phyloP scores from a whole-genome alignment of 1,284 basidiomycete genomes.

The Dichomitus squalens region DNA sequence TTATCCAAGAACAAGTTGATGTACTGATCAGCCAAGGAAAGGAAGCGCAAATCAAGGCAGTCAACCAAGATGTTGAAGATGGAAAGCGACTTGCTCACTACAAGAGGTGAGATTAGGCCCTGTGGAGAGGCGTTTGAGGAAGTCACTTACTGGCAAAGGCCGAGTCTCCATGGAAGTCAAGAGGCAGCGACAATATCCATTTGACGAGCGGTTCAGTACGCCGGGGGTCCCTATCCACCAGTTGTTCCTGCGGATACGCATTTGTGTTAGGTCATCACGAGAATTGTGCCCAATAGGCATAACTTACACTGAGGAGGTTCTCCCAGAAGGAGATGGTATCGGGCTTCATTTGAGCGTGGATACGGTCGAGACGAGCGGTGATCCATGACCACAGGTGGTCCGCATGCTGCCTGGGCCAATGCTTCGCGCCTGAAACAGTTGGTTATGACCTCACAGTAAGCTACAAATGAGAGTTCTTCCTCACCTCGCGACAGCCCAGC shows the following conservation, averaged over 20 bases:
- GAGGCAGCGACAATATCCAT: slow-evolving; percentile 76
- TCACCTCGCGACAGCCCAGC: slow-evolving; percentile 73
- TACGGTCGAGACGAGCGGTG: slow-evolving; percentile 63
- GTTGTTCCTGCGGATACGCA: slow-evolving; percentile 50
- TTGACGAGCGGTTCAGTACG: slow-evolving; percentile 78
- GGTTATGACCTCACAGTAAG: slow-evolving; percentile 1
- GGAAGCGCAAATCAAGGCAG: slow-evolving; percentile 62
- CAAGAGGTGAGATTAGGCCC: slow-evolving; percentile 15
- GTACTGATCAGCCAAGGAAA: slow-evolving; percentile 68
- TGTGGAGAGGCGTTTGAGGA: not conserved
- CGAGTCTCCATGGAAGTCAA: slow-evolving; percentile 82
- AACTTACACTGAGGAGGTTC: slow-evolving; percentile 57
- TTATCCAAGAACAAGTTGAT: slow-evolving; percentile 75
- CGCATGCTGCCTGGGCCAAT: slow-evolving; percentile 76
- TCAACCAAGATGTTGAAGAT: slow-evolving; percentile 64
- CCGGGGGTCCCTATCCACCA: slow-evolving; percentile 84
- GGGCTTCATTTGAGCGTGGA: slow-evolving; percentile 82
- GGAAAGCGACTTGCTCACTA: slow-evolving; percentile 72
- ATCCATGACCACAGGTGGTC: slow-evolving; percentile 84
- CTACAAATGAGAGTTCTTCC: slow-evolving; percentile 1
- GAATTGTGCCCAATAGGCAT: not conserved
- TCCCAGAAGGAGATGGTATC: slow-evolving; percentile 84
- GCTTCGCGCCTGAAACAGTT: slow-evolving; percentile 73
- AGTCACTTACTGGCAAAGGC: slow-evolving; percentile 67
- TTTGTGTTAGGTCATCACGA: not conserved